Evolutionary conservation across 305 asterid species (phyloP).

Genomic region (Fraxinus angustifolia): DNA sequence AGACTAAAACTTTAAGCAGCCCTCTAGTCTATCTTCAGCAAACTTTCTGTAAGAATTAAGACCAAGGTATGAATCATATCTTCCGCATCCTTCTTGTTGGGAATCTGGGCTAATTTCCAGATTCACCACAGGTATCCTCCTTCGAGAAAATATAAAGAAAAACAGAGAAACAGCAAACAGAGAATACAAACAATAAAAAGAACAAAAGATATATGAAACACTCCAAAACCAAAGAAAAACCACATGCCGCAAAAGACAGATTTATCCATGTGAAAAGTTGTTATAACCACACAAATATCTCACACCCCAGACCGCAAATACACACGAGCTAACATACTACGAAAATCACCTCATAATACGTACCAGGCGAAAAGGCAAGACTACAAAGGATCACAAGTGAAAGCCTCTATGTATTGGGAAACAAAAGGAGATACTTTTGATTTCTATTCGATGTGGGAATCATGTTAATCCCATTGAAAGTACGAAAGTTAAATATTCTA

Average conservation of each 20-base stretch:
- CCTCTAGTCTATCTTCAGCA: background rate
- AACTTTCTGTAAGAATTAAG: background rate
- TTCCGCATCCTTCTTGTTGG: background rate
- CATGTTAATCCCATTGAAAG: background rate
- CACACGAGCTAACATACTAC: background rate
- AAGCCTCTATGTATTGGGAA: background rate
- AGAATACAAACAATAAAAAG: background rate
- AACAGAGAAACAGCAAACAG: background rate
- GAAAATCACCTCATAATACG: background rate
- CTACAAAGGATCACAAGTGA: background rate
- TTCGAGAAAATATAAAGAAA: background rate
- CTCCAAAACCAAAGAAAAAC: background rate
- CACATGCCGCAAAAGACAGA: background rate
- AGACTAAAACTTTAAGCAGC: background rate
- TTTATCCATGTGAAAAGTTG: background rate
- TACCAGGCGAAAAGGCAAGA: background rate
- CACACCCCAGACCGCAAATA: background rate
- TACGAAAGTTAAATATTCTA: background rate
- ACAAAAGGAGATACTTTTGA: background rate
- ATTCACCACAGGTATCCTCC: background rate
- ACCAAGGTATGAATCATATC: background rate
- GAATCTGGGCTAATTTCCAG: background rate
- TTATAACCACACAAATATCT: background rate
- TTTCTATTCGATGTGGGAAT: background rate
- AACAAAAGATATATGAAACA: background rate